Evolutionary conservation across 2,329 filamentous ascomycete species (phyloP), one percentile per base, ranked within the genome.

Genomic region (Alternaria novae-zelandiae): DNA sequence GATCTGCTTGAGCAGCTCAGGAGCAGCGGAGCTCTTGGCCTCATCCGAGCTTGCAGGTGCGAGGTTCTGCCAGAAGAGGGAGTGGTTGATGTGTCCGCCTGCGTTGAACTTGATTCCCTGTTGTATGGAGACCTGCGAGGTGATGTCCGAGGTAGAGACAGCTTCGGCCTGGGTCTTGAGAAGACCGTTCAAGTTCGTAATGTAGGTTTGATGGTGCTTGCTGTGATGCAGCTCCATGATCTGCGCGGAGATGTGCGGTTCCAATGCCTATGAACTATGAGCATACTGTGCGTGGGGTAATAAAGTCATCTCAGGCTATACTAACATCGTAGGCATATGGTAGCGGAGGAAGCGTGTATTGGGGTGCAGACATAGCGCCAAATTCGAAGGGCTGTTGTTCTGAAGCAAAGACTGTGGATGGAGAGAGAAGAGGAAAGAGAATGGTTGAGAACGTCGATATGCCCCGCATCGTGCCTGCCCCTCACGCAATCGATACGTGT

Each of bases 21-120:
- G 88, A 0, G 88, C 88, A 28, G 76, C 67, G 5, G 85, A 81
- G 4, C 86, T 79, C 50, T 87, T 83, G 2, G 91, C 86, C 8
- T 89, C 87, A 0, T 84, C 68, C 3, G 86, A 88, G 17, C 82
- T 83, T 0, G 88, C 81, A 0, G 91, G 91, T 0, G 87, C 81
- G 17, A 96, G 86, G 80, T 93, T 94, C 82, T 92, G 89, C 94
- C 94, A 97, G 86, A 97, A 97, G 36, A 97, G 88, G 0, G 89
- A 90, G 85, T 97, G 94, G 84, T 97, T 97, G 82, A 96, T 90
- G 84, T 97, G 94, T 7, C 94, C 94, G 46, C 94, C 94, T 53
- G 91, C 94, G 79, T 97, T 93, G 86, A 97, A 97, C 74, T 91
- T 91, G 83, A 97, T 89, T 65, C 87, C 87, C 17, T 86, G 83